Evolutionary conservation across 1,284 basidiomycete species (phyloP).

Genomic region (Sporisorium scitamineum): DNA sequence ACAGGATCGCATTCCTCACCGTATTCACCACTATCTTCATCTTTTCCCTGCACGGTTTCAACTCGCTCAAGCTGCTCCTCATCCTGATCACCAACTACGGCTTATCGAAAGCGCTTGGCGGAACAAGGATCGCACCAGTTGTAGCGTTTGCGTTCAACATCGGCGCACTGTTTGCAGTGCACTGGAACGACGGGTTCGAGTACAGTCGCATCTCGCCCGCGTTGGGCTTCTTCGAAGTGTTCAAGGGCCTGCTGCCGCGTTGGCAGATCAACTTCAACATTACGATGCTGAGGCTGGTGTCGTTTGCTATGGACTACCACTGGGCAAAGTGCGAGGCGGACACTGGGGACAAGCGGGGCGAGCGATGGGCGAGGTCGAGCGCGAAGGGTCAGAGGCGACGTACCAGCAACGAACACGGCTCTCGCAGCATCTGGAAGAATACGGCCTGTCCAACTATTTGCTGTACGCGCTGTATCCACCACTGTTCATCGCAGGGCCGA

Average conservation of each 20-base stretch:
- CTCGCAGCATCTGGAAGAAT: slow-evolving; percentile 71
- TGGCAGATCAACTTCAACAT: slow-evolving; percentile 98
- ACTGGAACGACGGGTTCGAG: slow-evolving; percentile 81
- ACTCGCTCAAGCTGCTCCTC: slow-evolving; percentile 80
- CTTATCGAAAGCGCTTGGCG: slow-evolving; percentile 70
- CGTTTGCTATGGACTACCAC: slow-evolving; percentile 90
- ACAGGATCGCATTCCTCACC: slow-evolving; percentile 74
- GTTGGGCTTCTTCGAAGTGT: slow-evolving; percentile 77
- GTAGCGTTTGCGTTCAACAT: slow-evolving; percentile 84
- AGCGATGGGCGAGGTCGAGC: slow-evolving; percentile 14
- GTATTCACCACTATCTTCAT: slow-evolving; percentile 79
- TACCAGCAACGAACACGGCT: slow-evolving; percentile 38
- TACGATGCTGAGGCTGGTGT: slow-evolving; percentile 92
- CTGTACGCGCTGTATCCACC: slow-evolving; percentile 89
- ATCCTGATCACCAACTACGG: slow-evolving; percentile 81
- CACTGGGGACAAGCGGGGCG: slow-evolving; percentile 71
- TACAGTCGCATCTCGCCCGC: slow-evolving; percentile 75
- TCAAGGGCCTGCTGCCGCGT: slow-evolving; percentile 80
- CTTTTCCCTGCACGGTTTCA: slow-evolving; percentile 85
- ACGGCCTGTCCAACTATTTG: slow-evolving; percentile 75
- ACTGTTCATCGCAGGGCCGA: slow-evolving; percentile 94
- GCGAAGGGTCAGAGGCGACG: slow-evolving; percentile 21
- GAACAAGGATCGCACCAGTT: slow-evolving; percentile 70
- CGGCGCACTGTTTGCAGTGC: slow-evolving; percentile 81
- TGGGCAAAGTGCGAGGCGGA: slow-evolving; percentile 73